Base-by-base conservation (phyloP, 2,329 filamentous ascomycete genomes). In the Neonectria neomacrospora region DNA sequence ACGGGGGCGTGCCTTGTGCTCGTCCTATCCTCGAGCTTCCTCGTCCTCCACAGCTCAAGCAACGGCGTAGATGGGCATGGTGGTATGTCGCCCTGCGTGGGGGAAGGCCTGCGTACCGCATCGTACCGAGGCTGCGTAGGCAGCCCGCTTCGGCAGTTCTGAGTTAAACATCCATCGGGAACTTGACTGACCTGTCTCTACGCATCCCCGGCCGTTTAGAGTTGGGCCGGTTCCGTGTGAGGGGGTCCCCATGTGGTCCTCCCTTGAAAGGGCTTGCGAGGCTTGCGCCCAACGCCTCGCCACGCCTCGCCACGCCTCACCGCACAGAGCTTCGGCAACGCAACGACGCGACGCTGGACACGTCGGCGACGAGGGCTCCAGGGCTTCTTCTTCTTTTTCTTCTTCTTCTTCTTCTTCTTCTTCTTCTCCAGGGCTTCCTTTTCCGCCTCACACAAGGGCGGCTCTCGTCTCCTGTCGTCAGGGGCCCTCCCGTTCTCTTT, bases 141-240 rank as follows among this genome's bases (percentile, higher is more conserved):
- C 6, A 26, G 23, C 23, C 23, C 23, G 3, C 23, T 26, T 26
- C 23, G 23, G 23, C 23, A 26, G 23, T 26, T 26, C 23, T 26
- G 23, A 56, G 28, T 61, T 41, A 52, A 39, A 51, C 34, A 50
- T 55, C 42, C 34, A 44, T 45, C 42, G 48, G 56, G 57, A 67
- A 66, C 64, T 54, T 66, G 50, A 51, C 53, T 23, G 37, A 39
- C 56, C 52, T 67, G 41, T 59, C 53, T 58, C 44, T 62, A 42
- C 12, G 47, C 53, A 59, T 56, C 47, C 54, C 42, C 42, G 48
- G 41, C 63, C 47, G 50, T 67, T 64, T 71, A 71, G 64, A 70
- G 69, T 71, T 72, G 69, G 57, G 52, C 69, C 61, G 69, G 66
- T 66, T 58, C n/a, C 18, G 7, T 28, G 57, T 26, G 34, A 54